Evolutionary conservation across 345 rosid genomes (phyloP), one percentile per base, ranked within the genome.

Genomic region (Salix brachista): DNA sequence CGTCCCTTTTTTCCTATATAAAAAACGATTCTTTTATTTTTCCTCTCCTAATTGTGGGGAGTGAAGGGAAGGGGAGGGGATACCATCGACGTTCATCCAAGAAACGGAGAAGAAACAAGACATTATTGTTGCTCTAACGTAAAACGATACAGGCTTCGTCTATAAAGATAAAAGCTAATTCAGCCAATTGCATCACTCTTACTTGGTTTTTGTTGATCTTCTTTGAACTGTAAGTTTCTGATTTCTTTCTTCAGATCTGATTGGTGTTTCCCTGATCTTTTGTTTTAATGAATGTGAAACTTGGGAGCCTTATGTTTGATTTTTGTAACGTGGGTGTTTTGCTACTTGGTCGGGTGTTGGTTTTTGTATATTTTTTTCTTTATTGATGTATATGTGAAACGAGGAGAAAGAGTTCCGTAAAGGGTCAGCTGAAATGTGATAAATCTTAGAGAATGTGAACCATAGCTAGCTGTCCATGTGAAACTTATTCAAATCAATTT

Each of bases 191-290:
- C 37, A 34, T 34, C 37, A 34, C 11, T 56, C 13, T 56, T n/a
- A 0, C 14, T 26, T n/a, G 62, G 9, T 58, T n/a, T 28, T 46
- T 70, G 16, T 48, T 48, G 48, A 18, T 61, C 69, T 62, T 17
- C 76, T 73, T 36, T 26, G 44, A 19, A 46, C 58, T 9, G 76
- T 62, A 62, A 73, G 69, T 41, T 16, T 42, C 66, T 36, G 7
- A 12, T 71, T 56, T 28, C 37, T 71, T 56, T 28, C 37, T 41
- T 41, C 39, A 73, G 76, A 73, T 73, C 76, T 73, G 69, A 36
- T 17, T 8, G 41, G 52, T 23, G 18, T 70, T 52, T 56, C 19
- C 41, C 66, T 4, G 34, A 21, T 72, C 37, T 34, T 56, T n/a
- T 7, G 8, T 56, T n/a, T 23, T 56, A 8, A 23, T 25, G 71